Evolutionary conservation across 2,329 filamentous ascomycete genomes (phyloP).

Genomic region (Penicillium sp.): DNA sequence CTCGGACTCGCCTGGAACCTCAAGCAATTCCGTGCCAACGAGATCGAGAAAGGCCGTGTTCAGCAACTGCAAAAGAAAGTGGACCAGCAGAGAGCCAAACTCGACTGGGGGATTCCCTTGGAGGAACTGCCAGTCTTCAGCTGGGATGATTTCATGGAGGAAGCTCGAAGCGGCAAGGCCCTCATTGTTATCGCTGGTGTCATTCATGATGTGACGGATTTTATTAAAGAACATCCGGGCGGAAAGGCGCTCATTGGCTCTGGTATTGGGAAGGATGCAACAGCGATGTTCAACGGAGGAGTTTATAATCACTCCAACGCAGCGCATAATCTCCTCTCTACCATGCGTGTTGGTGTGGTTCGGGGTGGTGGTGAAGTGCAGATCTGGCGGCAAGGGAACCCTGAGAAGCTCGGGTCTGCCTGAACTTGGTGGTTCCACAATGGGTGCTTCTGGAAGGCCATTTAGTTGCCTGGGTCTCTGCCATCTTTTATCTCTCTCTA

Average conservation of each 20-base stretch:
- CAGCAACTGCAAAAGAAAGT: constrained; percentile 92
- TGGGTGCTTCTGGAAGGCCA: background rate
- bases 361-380: constrained; percentile 85
- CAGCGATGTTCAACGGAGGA: constrained; percentile 87
- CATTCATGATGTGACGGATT: constrained; percentile 79
- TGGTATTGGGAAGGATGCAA: constrained; percentile 82
- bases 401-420: background rate
- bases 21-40: constrained; percentile 87
- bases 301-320: constrained; percentile 89
- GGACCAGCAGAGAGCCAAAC: constrained; percentile 76
- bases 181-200: constrained; percentile 79
- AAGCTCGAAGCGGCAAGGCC: constrained; percentile 74
- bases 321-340: constrained; percentile 83
- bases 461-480: background rate
- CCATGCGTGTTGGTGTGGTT: constrained; percentile 86
- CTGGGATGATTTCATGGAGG: constrained; percentile 81
- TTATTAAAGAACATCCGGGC: constrained; percentile 85
- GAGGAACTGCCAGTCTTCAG: constrained; percentile 82
- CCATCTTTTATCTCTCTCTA: background rate
- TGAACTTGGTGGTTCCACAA: background rate
- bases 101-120: constrained; percentile 84
- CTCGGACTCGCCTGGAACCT: constrained; percentile 81
- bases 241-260: constrained; percentile 78
- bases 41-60: constrained; percentile 87
- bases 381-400: constrained; percentile 63